Percentiles rank a stretch among this genome's conserved stretches.
Evolutionary conservation across 2,329 filamentous ascomycete genomes (phyloP).

Genomic region (Remersonia thermophila): DNA sequence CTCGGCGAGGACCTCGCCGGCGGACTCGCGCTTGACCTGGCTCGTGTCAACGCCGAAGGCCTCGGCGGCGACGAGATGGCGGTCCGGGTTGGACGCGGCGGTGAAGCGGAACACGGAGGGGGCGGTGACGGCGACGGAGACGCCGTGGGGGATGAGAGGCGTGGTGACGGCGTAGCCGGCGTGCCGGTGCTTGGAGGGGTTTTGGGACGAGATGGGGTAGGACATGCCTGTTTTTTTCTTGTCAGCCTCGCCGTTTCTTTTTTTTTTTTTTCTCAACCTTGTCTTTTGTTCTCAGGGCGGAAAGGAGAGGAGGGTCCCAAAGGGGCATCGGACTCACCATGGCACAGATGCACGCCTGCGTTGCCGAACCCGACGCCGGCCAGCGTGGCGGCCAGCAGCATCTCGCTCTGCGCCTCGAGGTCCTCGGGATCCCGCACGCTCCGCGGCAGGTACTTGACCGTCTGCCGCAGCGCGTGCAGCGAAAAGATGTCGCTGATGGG

Average conservation of each 20-base stretch:
- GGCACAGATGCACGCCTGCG: conserved; percentile 76
- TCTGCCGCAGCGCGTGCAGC: conserved; percentile 67
- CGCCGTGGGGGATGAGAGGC: conserved; percentile 88
- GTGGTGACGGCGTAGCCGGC: conserved; percentile 65
- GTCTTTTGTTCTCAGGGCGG: no score
- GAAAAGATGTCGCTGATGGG: conserved; percentile 97
- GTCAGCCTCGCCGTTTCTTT: background rate
- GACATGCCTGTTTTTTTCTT: conserved; percentile 65
- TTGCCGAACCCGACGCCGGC: conserved; percentile 97
- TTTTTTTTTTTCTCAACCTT: background rate
- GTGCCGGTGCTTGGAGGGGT: conserved; percentile 82
- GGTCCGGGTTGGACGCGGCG: conserved; percentile 77
- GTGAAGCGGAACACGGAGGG: conserved; percentile 94
- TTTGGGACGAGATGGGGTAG: conserved; percentile 93
- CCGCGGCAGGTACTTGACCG: conserved; percentile 84
- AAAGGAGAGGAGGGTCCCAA: no score
- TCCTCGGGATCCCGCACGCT: conserved; percentile 83
- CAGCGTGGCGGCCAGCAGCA: conserved; percentile 87
- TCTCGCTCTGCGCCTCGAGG: conserved; percentile 82
- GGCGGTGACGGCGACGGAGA: conserved; percentile 85
- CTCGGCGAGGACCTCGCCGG: conserved; percentile 77
- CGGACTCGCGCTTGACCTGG: conserved; percentile 77
- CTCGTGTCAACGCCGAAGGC: conserved; percentile 81
- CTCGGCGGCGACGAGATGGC: conserved; percentile 81
- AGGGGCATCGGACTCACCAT: no score